These are phyloP conservation scores for Fraxinus platypoda DNA, from an alignment of 305 asterid species.

Conservation along the genomic window DNA sequence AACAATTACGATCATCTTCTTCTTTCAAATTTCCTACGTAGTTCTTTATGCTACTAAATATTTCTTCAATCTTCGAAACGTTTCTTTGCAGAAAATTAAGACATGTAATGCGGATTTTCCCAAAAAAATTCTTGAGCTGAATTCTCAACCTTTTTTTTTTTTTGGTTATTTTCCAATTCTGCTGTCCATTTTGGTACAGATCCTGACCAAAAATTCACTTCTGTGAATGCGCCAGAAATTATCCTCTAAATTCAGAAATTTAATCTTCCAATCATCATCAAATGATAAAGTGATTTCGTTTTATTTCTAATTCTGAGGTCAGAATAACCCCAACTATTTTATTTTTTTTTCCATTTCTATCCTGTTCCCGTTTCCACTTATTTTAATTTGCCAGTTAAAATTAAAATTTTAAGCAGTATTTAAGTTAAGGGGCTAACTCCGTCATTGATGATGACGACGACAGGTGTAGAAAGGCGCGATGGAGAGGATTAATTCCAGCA, in stretches of 20 bases:
- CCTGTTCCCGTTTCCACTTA: not conserved
- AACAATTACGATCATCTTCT: not conserved
- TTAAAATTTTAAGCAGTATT: slow-evolving; percentile 3
- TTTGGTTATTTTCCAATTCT: not conserved
- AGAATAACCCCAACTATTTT: not conserved
- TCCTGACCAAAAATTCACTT: not conserved
- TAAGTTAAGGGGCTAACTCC: slow-evolving; percentile 15
- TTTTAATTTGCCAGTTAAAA: slow-evolving; percentile 1
- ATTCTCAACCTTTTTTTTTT: not conserved
- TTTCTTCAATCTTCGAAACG: not conserved
- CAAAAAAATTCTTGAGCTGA: not conserved
- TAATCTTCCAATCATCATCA: not conserved
- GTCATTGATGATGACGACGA: slow-evolving; percentile 26
- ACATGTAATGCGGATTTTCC: not conserved
- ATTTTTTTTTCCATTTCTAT: not conserved
- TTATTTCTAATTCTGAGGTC: not conserved
- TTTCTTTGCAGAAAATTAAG: not conserved
- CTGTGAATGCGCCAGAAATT: not conserved
- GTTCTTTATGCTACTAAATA: not conserved
- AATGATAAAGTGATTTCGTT: not conserved
- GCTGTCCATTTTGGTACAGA: not conserved
- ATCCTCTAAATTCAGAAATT: not conserved
- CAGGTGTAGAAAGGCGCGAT: slow-evolving; percentile 43
- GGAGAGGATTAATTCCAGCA: slow-evolving; percentile 56
- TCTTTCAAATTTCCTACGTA: not conserved